phyloP scores from a whole-genome alignment of 352 stramenopile genomes.

The Pythium graminicola region DNA sequence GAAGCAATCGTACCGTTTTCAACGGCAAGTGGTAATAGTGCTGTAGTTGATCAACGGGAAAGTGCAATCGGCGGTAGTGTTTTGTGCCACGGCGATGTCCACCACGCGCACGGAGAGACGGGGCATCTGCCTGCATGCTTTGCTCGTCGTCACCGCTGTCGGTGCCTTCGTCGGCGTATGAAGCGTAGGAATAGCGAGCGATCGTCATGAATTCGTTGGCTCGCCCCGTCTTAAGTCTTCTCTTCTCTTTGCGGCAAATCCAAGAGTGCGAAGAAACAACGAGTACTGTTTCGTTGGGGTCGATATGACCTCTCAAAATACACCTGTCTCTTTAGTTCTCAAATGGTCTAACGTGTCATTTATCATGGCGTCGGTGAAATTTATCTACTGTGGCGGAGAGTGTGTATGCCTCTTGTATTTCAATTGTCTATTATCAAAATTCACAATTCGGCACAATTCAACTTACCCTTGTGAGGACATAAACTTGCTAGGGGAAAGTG shows the following conservation, averaged over 20 bases:
- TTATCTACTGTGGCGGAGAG: too few species aligned
- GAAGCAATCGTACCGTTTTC: constrained; percentile 40
- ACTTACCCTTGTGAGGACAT: constrained; percentile 13
- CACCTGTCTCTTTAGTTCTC: not conserved
- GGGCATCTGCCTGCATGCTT: not conserved
- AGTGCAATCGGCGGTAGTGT: constrained; percentile 41
- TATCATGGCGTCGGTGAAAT: not conserved
- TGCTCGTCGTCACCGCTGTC: not conserved
- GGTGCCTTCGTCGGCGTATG: constrained; percentile 1
- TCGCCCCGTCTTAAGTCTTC: too few species aligned
- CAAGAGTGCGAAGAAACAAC: not conserved
- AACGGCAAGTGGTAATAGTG: constrained; percentile 64
- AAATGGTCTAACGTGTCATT: constrained; percentile 3
- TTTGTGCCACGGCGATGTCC: not conserved
- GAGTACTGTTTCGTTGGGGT: too few species aligned
- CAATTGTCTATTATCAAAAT: too few species aligned
- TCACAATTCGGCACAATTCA: too few species aligned
- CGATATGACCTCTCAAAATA: too few species aligned
- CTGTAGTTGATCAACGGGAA: constrained; percentile 49
- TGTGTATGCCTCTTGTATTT: too few species aligned
- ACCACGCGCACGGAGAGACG: not conserved
- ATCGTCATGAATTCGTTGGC: too few species aligned
- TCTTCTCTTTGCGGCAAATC: not conserved
- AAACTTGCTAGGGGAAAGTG: constrained; percentile 26
- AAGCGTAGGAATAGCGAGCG: not conserved